Evolutionary conservation across 2,329 filamentous ascomycete species (phyloP).

Genomic region (Ciborinia camelliae): DNA sequence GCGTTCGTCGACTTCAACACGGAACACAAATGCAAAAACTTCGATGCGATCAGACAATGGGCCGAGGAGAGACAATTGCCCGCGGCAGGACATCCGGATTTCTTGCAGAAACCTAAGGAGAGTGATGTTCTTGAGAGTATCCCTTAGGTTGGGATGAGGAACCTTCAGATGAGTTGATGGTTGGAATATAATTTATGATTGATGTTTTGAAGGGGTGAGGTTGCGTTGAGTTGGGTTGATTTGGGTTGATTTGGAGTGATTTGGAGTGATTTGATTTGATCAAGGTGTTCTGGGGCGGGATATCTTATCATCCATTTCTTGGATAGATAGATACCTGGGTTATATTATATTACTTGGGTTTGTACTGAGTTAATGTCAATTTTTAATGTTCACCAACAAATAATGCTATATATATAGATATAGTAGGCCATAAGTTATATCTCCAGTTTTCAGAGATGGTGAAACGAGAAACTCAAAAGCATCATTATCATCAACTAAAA

Average conservation of each 20-base stretch:
- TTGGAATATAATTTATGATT: not conserved
- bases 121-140: slow-evolving; percentile 23
- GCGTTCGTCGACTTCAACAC: slow-evolving; percentile 54
- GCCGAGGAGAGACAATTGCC: slow-evolving; percentile 47
- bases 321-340: not conserved
- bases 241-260: no score
- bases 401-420: no score
- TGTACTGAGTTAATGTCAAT: slow-evolving; percentile 1
- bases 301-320: no score
- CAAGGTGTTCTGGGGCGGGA: not conserved
- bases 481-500: no score
- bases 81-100: slow-evolving; percentile 31
- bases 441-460: no score
- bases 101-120: slow-evolving; percentile 29
- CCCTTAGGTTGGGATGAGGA: not conserved
- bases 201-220: not conserved
- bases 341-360: not conserved
- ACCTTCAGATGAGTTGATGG: no score
- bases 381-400: not conserved
- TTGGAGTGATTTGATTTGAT: no score
- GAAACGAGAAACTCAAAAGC: no score
- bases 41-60: slow-evolving; percentile 50
- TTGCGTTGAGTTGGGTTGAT: not conserved
- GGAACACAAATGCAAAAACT: slow-evolving; percentile 51
- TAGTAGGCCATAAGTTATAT: no score